phyloP scores from a whole-genome alignment of 2,329 filamentous ascomycete species.

The Colletotrichum higginsianum region DNA sequence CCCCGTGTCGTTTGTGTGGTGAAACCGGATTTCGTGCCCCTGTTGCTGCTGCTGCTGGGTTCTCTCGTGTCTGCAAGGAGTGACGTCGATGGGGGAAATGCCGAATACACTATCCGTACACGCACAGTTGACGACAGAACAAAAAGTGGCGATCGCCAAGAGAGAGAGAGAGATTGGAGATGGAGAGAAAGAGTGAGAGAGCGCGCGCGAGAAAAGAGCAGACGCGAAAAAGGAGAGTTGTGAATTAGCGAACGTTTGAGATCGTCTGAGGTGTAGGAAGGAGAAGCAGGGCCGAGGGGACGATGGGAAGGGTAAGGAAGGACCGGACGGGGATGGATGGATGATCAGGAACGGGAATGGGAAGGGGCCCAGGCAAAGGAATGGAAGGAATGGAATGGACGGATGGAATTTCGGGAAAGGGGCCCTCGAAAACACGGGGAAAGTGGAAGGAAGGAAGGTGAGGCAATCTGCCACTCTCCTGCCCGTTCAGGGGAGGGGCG shows the following conservation, averaged over 20 bases:
- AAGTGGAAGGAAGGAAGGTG: slow-evolving; percentile 31
- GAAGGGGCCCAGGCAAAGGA: slow-evolving; percentile 5
- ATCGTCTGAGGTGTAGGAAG: slow-evolving; percentile 16
- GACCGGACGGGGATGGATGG: slow-evolving; percentile 20
- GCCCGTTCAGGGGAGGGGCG: slow-evolving; percentile 33
- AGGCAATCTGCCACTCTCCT: slow-evolving; percentile 26
- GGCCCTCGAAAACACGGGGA: slow-evolving; percentile 38
- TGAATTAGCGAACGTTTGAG: slow-evolving; percentile 20
- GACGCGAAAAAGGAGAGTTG: slow-evolving; percentile 4
- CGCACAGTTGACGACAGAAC: not conserved
- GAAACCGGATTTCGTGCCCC: slow-evolving; percentile 35
- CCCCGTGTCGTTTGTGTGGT: slow-evolving; percentile 38
- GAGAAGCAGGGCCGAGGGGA: slow-evolving; percentile 12
- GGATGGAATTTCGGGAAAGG: slow-evolving; percentile 22
- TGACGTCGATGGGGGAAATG: slow-evolving; percentile 16
- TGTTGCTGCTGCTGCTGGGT: slow-evolving; percentile 34
- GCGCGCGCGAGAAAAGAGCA: too few relatives aligned
- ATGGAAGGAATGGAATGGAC: slow-evolving; percentile 27
- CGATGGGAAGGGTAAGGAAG: slow-evolving; percentile 25
- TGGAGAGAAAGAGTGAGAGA: not conserved
- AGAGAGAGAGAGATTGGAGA: too few relatives aligned
- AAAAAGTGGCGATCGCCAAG: slow-evolving; percentile 22
- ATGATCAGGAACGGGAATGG: slow-evolving; percentile 4
- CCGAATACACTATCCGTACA: not conserved
- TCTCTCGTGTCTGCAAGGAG: slow-evolving; percentile 35